Evolutionary conservation across 495 filamentous ascomycete genomes (phyloP).

Genomic region (Aspergillus baeticus): DNA sequence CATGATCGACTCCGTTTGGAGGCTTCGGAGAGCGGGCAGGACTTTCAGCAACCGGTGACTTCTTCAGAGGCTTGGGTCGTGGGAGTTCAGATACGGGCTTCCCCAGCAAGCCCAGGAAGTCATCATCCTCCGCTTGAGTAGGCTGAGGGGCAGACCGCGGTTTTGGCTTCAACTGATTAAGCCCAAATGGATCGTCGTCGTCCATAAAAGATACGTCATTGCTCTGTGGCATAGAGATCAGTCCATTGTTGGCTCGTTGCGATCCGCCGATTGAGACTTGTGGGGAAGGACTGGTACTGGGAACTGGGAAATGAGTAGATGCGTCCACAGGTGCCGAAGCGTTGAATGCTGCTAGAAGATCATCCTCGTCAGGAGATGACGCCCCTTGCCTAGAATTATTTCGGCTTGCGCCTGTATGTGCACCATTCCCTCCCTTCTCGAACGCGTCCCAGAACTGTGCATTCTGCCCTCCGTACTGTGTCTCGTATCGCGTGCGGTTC

Average conservation of each 20-base stretch:
- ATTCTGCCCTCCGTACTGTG: slow-evolving; percentile 66
- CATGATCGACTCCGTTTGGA: slow-evolving; percentile 68
- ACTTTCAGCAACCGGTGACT: slow-evolving; percentile 41
- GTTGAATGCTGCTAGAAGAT: slow-evolving; percentile 63
- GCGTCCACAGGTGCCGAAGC: slow-evolving; percentile 59
- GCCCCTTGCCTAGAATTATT: slow-evolving; percentile 50
- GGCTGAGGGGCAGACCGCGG: slow-evolving; percentile 30
- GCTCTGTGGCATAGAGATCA: slow-evolving; percentile 18
- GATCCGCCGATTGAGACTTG: slow-evolving; percentile 19
- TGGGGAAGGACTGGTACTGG: slow-evolving; percentile 35
- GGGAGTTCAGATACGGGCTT: slow-evolving; percentile 82
- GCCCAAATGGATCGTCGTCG: slow-evolving; percentile 91
- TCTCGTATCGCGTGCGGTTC: slow-evolving; percentile 62
- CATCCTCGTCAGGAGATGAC: slow-evolving; percentile 49
- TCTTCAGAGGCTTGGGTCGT: slow-evolving; percentile 32
- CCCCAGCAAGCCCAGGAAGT: slow-evolving; percentile 82
- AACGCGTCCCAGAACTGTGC: slow-evolving; percentile 70
- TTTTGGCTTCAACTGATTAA: slow-evolving; percentile 59
- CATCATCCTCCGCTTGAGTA: slow-evolving; percentile 61
- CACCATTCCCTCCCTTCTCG: slow-evolving; percentile 48
- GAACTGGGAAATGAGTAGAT: slow-evolving; percentile 58
- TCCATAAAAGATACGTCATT: slow-evolving; percentile 24
- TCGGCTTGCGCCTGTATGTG: slow-evolving; percentile 29
- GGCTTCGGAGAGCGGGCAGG: slow-evolving; percentile 42
- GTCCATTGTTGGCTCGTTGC: slow-evolving; percentile 20